Evolutionary conservation across 1,139 yeast species (phyloP), one percentile per base, ranked within the genome.

Genomic region (Geotrichum phurueaensis): DNA sequence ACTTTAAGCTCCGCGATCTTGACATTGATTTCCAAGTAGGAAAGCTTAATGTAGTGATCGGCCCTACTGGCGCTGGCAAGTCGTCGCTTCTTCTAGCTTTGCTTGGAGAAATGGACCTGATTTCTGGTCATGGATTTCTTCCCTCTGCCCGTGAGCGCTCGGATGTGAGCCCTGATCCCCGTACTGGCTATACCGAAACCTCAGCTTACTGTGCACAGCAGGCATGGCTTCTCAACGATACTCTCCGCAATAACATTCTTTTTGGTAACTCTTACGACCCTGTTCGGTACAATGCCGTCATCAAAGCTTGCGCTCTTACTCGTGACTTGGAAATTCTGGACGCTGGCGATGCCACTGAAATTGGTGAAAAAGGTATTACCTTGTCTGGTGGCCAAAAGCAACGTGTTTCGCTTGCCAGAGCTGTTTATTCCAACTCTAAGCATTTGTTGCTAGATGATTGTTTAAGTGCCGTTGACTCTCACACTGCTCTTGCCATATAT

Each of bases 361-460:
- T 89, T 70, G 96, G 96, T 71, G 99, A 94, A 75, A 92, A 92
- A 78, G 99, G 99, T 73, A 90, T 94, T 61, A 87, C 97, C 0
- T 79, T 94, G 61, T 91, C 97, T 50, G 99, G 99, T 68, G 99
- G 99, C 61, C 98, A 94, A 76, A 94, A 94, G 73, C 98, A 94
- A 76, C 84, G 98, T 75, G 94, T 92, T 53, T 91, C 97, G 1
- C 79, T 94, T 62, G 98, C 99, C 1, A 84, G 99, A 73, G 97
- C 98, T 1, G 77, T 94, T 67, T 94, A 94, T 73, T 89, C 96
- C 1, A 83, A 84, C 68, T 87, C 97, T 1, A 84, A 84, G 65
- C 91, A 89, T 70, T 80, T 94, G 56, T 74, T 94, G 65, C 79
- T 94, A 60, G 99, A 94, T 76, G 99, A 94, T 75, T 92, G 98